Evolutionary conservation across 768 basidiomycete genomes (phyloP), one percentile per base, ranked within the genome.

Genomic region (Chalciporus sphaerocephalus): DNA sequence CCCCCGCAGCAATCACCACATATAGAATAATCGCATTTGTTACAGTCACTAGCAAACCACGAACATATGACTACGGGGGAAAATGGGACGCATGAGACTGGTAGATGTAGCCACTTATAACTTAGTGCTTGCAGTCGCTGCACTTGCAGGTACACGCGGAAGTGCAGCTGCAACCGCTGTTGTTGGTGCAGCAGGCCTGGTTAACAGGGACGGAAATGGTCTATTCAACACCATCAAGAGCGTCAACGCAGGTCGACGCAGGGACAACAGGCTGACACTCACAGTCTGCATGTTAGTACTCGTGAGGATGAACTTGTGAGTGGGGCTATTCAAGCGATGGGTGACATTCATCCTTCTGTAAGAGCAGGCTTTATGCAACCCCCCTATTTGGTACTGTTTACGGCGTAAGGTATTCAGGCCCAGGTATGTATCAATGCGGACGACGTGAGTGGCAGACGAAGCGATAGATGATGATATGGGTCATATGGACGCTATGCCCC

Each of bases 251-350:
- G 33, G 16, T 6, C 13, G 10, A 11, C 33, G 8, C 12, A 27
- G 23, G 4, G 6, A 4, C 16, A 17, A n/a, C 9, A 18, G 1
- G 18, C 0, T 12, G n/a, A 20, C n/a, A 39, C 57, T 46, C 40
- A 59, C 57, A 8, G 47, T 56, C 38, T 58, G 57, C 57, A 58
- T 59, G 35, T 12, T 52, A 42, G 0, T 48, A 2, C 42, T 13
- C 2, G 9, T 15, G 23, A 33, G 24, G 21, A n/a, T 49, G 34
- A 42, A 52, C 42, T 27, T 21, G 6, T 6, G 20, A 12, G 18
- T 27, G 20, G 22, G 9, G 33, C 22, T 28, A 5, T 16, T 27
- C 20, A 43, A 23, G 44, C 22, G 28, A 3, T 44, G 16, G 16
- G 23, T 32, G 30, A 13, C n/a, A 4, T 32, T 32, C 15, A 13